phyloP scores from a whole-genome alignment of 192 early-diverging fungal species.

The Linderina pennispora region DNA sequence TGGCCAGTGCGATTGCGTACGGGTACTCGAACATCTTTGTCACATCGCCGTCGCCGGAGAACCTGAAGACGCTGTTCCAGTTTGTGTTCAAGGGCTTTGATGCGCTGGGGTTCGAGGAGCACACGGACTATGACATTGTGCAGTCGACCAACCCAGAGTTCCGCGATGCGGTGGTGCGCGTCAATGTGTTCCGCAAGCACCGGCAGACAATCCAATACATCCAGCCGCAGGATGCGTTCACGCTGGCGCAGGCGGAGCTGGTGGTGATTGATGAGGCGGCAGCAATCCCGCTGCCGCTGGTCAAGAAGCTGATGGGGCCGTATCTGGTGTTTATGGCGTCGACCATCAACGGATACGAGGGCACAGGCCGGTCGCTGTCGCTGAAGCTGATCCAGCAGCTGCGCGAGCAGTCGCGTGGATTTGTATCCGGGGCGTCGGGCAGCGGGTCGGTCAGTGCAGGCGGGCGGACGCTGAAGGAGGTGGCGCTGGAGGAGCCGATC shows the following conservation, averaged over 20 bases:
- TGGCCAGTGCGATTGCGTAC: constrained; percentile 94
- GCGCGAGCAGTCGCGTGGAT: constrained; percentile 83
- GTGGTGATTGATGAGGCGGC: constrained; percentile 99
- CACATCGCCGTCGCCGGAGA: constrained; percentile 94
- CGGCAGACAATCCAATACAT: constrained; percentile 98
- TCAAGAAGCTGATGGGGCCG: constrained; percentile 86
- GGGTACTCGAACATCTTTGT: constrained; percentile 99
- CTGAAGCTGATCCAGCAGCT: constrained; percentile 94
- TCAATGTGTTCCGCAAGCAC: constrained; percentile 95
- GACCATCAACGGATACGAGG: constrained; percentile 99
- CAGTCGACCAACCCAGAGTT: constrained; percentile 95
- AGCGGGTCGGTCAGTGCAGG: constrained; percentile 28
- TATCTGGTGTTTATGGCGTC: constrained; percentile 98
- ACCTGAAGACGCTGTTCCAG: constrained; percentile 97
- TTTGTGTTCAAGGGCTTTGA: constrained; percentile 98
- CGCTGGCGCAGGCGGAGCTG: constrained; percentile 93
- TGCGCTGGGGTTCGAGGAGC: constrained; percentile 96
- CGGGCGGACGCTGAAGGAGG: constrained; percentile 79
- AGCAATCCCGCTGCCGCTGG: constrained; percentile 92
- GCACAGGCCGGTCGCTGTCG: constrained; percentile 94
- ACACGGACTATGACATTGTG: constrained; percentile 98
- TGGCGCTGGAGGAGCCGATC: constrained; percentile 92
- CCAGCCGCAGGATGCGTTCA: constrained; percentile 89
- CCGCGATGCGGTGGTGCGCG: constrained; percentile 91
- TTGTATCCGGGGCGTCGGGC: constrained; percentile 46